Evolutionary conservation across 176 grass and related monocot genomes (phyloP), one percentile per base, ranked within the genome.

Genomic region (Raddia distichophylla): DNA sequence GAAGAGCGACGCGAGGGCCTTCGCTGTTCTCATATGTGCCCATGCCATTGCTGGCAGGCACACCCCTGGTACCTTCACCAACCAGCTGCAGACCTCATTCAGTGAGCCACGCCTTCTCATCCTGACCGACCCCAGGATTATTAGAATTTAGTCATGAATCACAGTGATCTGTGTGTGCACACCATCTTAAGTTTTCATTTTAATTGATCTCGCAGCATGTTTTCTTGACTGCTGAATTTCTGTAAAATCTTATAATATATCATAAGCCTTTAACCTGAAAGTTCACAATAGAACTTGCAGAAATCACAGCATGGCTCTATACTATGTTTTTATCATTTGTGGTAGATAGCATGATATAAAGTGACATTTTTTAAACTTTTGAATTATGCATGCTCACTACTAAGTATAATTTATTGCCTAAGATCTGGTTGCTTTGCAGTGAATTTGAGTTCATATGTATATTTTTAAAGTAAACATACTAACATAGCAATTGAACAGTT

Each of bases 211-310:
- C 10, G 64, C 27, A 11, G 43, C 51, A 51, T 84, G 13, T 67
- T 82, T 80, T 75, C 34, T 86, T 45, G 45, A 22, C 27, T 84
- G 71, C 58, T 74, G 74, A 75, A 62, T 86, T 77, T 80, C 5
- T 86, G 2, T 27, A 17, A 20, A 66, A 74, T 67, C 60, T 59
- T 67, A 32, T 62, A 32, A 49, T 59, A 46, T 48, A 53, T 35
- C 53, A 70, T 20, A 18, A 44, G 45, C 0, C 43, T 54, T 46
- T 66, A 42, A 52, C 55, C 52, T 63, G 69, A 49, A 64, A 52
- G 32, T 83, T 83, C 42, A 53, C 66, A 62, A 64, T 51, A 51
- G 17, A 75, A 65, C 10, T 83, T 13, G 10, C 16, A 33, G 32
- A 60, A 98, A 81, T 74, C 52, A 57, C 64, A 27, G 12, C 43